Percentiles rank a stretch among this genome's conserved stretches.
Conservation (phyloP, 2,329 filamentous ascomycete genomes). For the Pseudogymnoascus sp. region DNA sequence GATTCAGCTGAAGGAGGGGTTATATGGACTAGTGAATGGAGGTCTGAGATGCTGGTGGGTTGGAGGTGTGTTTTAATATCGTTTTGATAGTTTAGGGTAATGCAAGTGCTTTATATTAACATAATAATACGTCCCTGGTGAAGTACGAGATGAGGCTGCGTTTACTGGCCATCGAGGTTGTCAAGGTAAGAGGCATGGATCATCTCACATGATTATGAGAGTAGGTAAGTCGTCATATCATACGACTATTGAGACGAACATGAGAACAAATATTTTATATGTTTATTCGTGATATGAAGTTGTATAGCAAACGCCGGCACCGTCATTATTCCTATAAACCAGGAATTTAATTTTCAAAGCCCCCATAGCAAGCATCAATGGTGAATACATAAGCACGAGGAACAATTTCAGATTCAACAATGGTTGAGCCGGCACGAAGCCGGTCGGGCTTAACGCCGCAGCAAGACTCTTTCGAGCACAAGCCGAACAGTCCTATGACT, state of each 20-base stretch:
- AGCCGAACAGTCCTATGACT: conserved; percentile 40
- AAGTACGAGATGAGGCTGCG: not conserved
- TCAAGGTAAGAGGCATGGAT: not conserved
- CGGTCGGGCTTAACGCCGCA: conserved; percentile 67
- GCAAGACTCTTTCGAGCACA: conserved; percentile 46
- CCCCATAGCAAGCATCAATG: conserved; percentile 8
- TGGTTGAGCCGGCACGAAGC: conserved; percentile 52
- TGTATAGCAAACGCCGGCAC: conserved; percentile 2
- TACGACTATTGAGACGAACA: not conserved
- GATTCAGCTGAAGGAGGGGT: not conserved
- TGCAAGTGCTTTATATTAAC: not conserved
- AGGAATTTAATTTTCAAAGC: not conserved
- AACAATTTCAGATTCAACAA: conserved; percentile 7
- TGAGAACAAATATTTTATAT: not conserved
- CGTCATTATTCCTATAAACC: not conserved
- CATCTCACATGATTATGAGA: not conserved
- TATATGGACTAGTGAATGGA: not conserved
- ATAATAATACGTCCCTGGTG: not conserved
- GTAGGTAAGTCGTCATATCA: not conserved
- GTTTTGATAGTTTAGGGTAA: not conserved
- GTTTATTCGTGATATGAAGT: conserved; percentile 6
- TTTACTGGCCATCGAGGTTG: no score
- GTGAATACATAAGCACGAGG: conserved; percentile 8
- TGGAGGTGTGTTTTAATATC: not conserved
- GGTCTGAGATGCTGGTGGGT: not conserved